Conservation (phyloP, 108 stramenopile genomes). For the Cyclotella baltica region DNA sequence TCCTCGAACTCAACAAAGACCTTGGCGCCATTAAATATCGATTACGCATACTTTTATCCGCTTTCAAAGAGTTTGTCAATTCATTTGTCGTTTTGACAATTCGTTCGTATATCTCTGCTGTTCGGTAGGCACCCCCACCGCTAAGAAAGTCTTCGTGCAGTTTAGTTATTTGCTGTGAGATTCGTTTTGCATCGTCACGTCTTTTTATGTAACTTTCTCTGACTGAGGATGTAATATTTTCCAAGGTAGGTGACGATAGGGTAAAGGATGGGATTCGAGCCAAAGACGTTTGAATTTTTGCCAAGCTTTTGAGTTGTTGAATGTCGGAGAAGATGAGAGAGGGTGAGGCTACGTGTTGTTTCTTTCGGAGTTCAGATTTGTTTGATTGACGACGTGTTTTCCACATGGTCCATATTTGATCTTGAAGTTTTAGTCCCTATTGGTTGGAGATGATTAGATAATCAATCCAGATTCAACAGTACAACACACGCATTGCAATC, state of each 20-base stretch:
- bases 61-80: conserved; percentile 48
- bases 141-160: conserved; percentile 46
- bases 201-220: conserved; percentile 46
- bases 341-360: conserved; percentile 28
- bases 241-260: conserved; percentile 20
- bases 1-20: conserved; percentile 33
- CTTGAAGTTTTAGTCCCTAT: conserved; percentile 48
- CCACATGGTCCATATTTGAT: conserved; percentile 44
- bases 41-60: conserved; percentile 34
- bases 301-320: conserved; percentile 41
- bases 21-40: conserved; percentile 46
- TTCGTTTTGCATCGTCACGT: conserved; percentile 40
- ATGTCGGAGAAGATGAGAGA: conserved; percentile 48
- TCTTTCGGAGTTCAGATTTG: conserved; percentile 35
- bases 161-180: conserved; percentile 42
- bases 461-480: neutral
- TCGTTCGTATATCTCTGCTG: conserved; percentile 63
- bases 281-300: conserved; percentile 48
- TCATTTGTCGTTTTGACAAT: conserved; percentile 58
- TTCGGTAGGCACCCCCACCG: conserved; percentile 17
- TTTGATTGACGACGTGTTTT: conserved; percentile 38
- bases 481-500: neutral
- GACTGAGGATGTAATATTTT: conserved; percentile 43
- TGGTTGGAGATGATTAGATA: neutral
- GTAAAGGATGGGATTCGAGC: conserved; percentile 43